These are phyloP conservation scores for Hura crepitans DNA, from an alignment of 441 rosid genomes.

Conservation along the genomic window DNA sequence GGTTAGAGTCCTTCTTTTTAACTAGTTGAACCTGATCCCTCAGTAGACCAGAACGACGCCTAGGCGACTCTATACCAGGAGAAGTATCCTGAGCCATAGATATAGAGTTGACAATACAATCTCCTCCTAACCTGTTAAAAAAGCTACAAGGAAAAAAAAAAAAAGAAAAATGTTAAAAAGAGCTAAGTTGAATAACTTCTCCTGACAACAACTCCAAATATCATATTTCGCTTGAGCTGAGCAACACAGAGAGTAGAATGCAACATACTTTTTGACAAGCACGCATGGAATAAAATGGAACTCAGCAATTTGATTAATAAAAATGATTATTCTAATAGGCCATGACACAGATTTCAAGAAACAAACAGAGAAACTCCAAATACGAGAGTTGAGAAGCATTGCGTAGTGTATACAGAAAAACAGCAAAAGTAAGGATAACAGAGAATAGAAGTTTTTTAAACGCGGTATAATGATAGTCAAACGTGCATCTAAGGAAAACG, in stretches of 20 bases:
- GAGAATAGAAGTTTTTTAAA: neutral
- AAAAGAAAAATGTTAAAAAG: neutral
- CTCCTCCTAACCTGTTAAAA: neutral
- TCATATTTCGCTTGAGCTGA: neutral
- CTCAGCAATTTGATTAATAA: neutral
- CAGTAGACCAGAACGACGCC: conserved; percentile 67
- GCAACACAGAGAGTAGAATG: neutral
- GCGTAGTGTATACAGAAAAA: too few relatives aligned
- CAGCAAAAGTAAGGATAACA: neutral
- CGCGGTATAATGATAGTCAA: too few relatives aligned
- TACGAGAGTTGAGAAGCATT: neutral
- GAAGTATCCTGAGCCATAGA: conserved; percentile 60
- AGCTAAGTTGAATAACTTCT: neutral
- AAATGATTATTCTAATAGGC: neutral
- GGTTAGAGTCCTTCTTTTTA: conserved; percentile 66
- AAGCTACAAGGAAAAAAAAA: too few relatives aligned
- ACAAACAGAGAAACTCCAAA: neutral
- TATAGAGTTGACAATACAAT: neutral
- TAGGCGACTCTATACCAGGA: conserved; percentile 51
- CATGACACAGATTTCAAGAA: neutral
- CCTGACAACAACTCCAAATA: neutral
- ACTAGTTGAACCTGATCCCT: conserved; percentile 82
- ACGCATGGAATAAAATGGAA: neutral
- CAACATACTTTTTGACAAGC: neutral
- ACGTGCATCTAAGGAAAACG: too few relatives aligned